phyloP scores from a whole-genome alignment of 305 asterid genomes.

The Solanum aculeatissimum region DNA sequence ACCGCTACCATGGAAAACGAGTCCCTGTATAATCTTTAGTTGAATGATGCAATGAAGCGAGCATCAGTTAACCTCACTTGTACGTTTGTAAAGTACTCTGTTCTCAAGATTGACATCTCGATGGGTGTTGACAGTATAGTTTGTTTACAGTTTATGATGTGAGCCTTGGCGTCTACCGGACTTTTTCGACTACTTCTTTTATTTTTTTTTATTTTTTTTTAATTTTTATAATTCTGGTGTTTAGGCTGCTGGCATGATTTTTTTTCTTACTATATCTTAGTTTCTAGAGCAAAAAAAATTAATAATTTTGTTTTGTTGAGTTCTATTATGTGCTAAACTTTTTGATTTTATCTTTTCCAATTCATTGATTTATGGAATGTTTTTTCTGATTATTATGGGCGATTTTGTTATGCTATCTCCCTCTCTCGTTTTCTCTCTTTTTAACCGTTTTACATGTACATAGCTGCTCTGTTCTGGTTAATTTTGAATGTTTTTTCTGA shows the following conservation, averaged over 20 bases:
- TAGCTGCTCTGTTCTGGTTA: too few relatives aligned
- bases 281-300: background rate
- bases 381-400: background rate
- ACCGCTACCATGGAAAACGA: conserved; percentile 66
- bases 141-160: background rate
- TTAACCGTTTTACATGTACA: background rate
- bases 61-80: background rate
- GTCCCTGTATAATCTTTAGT: conserved; percentile 53
- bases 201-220: background rate
- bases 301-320: background rate
- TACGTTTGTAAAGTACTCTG: conserved; percentile 25
- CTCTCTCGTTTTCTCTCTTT: too few relatives aligned
- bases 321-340: background rate
- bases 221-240: background rate
- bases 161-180: background rate
- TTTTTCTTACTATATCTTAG: background rate
- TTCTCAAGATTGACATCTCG: background rate
- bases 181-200: background rate
- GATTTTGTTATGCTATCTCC: background rate
- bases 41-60: background rate
- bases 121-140: background rate
- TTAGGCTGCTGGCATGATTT: background rate
- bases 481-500: background rate
- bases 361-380: background rate
- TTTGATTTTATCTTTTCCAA: background rate